Conservation (phyloP, 768 basidiomycete species). For the Mycena vulgaris region DNA sequence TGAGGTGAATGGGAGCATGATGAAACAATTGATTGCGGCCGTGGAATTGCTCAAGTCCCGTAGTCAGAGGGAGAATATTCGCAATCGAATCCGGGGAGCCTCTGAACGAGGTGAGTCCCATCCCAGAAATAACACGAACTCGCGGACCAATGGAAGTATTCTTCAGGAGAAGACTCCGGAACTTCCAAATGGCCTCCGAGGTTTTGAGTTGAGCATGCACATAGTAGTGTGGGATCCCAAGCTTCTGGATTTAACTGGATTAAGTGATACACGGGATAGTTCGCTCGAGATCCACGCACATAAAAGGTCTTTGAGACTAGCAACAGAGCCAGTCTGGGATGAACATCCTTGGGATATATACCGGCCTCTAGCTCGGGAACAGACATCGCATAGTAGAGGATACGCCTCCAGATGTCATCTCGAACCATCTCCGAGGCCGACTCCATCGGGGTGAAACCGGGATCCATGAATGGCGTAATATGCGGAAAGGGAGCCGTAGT, state of each 20-base stretch:
- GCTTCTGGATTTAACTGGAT: not conserved
- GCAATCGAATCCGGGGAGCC: too few species aligned
- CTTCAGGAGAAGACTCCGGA: not conserved
- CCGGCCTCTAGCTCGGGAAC: not conserved
- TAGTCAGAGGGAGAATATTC: not conserved
- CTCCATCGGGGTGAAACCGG: not conserved
- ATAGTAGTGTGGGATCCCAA: not conserved
- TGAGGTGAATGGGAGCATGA: too few species aligned
- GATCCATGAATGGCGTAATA: not conserved
- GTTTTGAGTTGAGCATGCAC: not conserved
- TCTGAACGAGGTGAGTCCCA: too few species aligned
- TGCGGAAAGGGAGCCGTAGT: too few species aligned
- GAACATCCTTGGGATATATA: not conserved
- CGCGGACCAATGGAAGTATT: not conserved
- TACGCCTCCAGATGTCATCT: not conserved
- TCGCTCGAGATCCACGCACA: not conserved
- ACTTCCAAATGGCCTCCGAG: not conserved
- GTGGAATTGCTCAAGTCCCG: not conserved
- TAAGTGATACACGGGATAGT: too few species aligned
- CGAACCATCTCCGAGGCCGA: not conserved
- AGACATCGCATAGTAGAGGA: not conserved
- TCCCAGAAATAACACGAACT: not conserved
- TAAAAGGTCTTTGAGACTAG: not conserved
- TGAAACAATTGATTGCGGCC: too few species aligned
- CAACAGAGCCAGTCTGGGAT: not conserved